A percentile compares a stretch with the other conserved stretches of the same genome.
Conservation (phyloP, 1,284 basidiomycete genomes). For the Pseudozyma flocculosa region DNA sequence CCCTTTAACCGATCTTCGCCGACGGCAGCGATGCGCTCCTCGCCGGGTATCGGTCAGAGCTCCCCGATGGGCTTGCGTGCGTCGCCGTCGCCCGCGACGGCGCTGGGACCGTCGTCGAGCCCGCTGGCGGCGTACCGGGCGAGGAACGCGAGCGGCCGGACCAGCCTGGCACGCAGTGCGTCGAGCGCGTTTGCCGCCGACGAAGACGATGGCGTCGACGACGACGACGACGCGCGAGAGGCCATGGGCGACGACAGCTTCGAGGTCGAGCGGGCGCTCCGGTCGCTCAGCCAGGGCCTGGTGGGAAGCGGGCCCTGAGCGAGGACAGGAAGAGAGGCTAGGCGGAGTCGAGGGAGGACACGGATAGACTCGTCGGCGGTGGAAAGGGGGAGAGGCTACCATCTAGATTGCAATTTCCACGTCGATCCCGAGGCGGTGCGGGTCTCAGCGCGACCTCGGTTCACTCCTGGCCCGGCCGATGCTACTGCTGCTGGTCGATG, state of each 20-base stretch:
- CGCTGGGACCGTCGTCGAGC: constrained; percentile 66
- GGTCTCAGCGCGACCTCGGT: too few species aligned
- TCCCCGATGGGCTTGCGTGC: neutral
- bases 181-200: neutral
- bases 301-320: too few species aligned
- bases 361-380: too few species aligned
- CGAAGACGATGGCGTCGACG: constrained; percentile 51
- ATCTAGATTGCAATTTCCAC: too few species aligned
- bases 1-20: neutral
- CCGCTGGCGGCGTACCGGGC: constrained; percentile 66
- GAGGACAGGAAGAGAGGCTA: too few species aligned
- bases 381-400: too few species aligned
- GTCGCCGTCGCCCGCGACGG: neutral
- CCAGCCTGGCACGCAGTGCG: neutral
- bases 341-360: too few species aligned
- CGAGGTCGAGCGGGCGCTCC: constrained; percentile 25
- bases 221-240: constrained; percentile 59
- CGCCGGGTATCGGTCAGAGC: too few species aligned
- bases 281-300: neutral
- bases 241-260: constrained; percentile 36
- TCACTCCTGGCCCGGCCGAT: too few species aligned
- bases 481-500: neutral
- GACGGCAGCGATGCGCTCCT: too few species aligned
- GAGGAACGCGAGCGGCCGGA: constrained; percentile 46
- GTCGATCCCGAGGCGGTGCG: too few species aligned